phyloP scores from a whole-genome alignment of 768 basidiomycete species.

The Dendrothele bispora region DNA sequence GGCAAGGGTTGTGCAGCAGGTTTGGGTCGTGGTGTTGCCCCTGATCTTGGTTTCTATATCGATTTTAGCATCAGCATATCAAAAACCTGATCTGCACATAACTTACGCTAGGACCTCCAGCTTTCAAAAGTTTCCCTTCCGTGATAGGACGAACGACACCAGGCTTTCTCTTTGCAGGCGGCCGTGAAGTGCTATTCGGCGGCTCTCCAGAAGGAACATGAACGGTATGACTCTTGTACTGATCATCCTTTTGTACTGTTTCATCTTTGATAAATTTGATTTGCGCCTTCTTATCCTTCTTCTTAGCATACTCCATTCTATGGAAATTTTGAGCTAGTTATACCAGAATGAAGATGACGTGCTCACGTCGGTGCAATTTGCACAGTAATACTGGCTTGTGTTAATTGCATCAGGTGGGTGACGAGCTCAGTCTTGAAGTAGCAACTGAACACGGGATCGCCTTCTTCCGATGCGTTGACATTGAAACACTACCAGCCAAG shows the following conservation, averaged over 20 bases:
- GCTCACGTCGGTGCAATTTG: constrained; percentile 77
- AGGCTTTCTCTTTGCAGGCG: constrained; percentile 84
- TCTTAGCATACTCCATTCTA: constrained; percentile 90
- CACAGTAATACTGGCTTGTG: constrained; percentile 73
- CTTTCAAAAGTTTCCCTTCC: constrained; percentile 75
- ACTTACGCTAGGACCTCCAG: constrained; percentile 68
- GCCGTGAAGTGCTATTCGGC: constrained; percentile 75
- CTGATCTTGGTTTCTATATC: constrained; percentile 49
- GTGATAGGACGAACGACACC: constrained; percentile 86
- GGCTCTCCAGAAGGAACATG: constrained; percentile 89
- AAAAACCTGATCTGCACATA: background rate
- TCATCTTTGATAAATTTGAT: constrained; percentile 93
- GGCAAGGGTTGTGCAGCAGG: constrained; percentile 68
- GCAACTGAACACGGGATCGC: constrained; percentile 89
- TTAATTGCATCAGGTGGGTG: constrained; percentile 77
- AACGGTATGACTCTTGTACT: constrained; percentile 93
- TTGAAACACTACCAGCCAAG: constrained; percentile 63
- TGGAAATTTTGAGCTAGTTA: constrained; percentile 2
- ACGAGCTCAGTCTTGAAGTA: constrained; percentile 95
- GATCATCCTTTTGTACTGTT: constrained; percentile 69
- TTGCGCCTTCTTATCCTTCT: constrained; percentile 90
- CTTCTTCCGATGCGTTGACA: constrained; percentile 80
- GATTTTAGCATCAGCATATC: background rate
- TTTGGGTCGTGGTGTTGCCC: constrained; percentile 41
- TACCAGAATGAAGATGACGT: constrained; percentile 1